Conservation (phyloP, 2,329 filamentous ascomycete genomes). For the Plectosphaerella sp. region DNA sequence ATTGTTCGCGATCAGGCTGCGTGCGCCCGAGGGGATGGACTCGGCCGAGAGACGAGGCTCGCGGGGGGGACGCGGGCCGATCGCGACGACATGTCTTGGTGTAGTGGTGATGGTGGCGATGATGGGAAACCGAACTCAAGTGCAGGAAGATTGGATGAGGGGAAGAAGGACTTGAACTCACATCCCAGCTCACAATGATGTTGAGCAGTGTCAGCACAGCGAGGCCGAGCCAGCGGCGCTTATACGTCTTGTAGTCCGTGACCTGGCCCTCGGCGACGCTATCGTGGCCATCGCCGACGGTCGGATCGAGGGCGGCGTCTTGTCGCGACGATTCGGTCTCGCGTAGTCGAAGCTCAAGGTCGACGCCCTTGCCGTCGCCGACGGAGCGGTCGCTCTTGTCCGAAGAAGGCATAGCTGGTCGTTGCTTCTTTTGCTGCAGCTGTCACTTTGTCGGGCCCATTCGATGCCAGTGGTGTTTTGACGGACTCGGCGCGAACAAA, state of each 20-base stretch:
- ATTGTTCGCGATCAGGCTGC: background rate
- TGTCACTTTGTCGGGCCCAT: no score
- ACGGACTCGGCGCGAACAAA: background rate
- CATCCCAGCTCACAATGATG: slow-evolving; percentile 92
- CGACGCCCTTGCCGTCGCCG: slow-evolving; percentile 1
- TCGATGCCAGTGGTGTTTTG: no score
- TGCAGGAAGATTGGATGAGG: background rate
- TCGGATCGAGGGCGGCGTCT: slow-evolving; percentile 12
- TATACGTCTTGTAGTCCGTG: slow-evolving; percentile 54
- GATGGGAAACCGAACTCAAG: no score
- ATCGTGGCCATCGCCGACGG: slow-evolving; percentile 14
- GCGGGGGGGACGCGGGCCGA: no score
- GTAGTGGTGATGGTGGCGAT: no score
- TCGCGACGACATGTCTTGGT: background rate
- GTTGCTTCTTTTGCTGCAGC: slow-evolving; percentile 8
- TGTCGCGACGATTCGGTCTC: background rate
- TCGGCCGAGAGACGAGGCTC: no score
- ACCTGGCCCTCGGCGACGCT: slow-evolving; percentile 19
- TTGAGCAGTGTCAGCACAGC: slow-evolving; percentile 82
- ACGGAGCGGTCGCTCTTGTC: background rate
- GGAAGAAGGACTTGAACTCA: slow-evolving; percentile 48
- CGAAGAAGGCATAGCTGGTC: background rate
- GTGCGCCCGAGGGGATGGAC: background rate
- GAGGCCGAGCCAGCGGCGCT: slow-evolving; percentile 84
- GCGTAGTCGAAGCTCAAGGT: slow-evolving; percentile 10